Percentiles rank a stretch among this genome's conserved stretches.
Evolutionary conservation across 257 asterid species (phyloP).

Genomic region (Solanum sitiens): DNA sequence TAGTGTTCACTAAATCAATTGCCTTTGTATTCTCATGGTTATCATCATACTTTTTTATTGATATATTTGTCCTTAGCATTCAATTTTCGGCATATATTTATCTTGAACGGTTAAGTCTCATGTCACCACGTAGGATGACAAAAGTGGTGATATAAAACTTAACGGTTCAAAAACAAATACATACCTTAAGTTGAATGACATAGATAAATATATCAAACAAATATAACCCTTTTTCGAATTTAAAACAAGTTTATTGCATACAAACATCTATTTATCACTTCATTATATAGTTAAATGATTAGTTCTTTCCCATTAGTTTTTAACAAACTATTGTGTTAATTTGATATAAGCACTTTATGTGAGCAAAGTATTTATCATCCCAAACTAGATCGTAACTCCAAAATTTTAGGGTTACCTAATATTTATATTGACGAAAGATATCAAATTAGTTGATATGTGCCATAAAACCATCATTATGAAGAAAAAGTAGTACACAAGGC

Average conservation of each 20-base stretch:
- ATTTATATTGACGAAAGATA: rapidly evolving
- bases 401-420: background rate
- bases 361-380: background rate
- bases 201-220: too few species aligned
- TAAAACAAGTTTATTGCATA: background rate
- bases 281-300: background rate
- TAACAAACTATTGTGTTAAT: background rate
- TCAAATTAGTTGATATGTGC: background rate
- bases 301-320: background rate
- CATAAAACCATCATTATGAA: background rate
- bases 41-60: too few species aligned
- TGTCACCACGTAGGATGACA: background rate
- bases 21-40: rapidly evolving
- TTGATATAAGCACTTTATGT: background rate
- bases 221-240: background rate
- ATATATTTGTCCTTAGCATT: too few species aligned
- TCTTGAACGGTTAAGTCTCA: background rate
- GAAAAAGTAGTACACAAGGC: background rate
- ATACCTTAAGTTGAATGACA: too few species aligned
- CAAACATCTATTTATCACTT: background rate
- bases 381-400: background rate
- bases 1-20: background rate
- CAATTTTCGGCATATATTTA: too few species aligned
- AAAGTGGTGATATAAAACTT: background rate
- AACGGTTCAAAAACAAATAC: too few species aligned